Evolutionary conservation across 169 alveolate genomes (phyloP), one percentile per base, ranked within the genome.

Genomic region (Eimeria falciformis): DNA sequence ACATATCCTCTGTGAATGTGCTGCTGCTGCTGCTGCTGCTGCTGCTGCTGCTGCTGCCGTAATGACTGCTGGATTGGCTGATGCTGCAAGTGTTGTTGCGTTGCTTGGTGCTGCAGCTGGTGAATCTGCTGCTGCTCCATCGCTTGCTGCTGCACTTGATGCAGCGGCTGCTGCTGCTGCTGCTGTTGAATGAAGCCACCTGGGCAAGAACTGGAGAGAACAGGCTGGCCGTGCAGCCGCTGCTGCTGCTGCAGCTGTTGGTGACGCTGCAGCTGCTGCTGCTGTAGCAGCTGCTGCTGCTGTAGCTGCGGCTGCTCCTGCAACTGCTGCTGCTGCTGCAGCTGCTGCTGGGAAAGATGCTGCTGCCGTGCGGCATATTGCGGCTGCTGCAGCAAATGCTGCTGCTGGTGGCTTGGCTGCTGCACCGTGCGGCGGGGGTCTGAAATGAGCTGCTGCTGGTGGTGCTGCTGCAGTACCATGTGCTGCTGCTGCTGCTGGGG

Each of bases 101-200:
- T 18, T n/a, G 9, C 6, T 9, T n/a, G 7, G 21, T 68, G 79
- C 79, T 68, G 79, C 79, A 7, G 79, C 79, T 9, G 79, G 29
- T 4, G 53, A 12, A 11, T 25, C 58, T 68, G 79, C 53, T 68
- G 47, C 79, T 29, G 7, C 2, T 29, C 23, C 9, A 77, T 21
- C 73, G 23, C 73, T 23, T 62, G 37, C 73, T 62, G 73, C 73
- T 62, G 73, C 73, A 7, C 73, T 12, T 14, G 11, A 12, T 17
- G n/a, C n/a, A 53, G 9, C n/a, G 9, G 7, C 73, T 62, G 73
- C 73, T 62, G 73, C 73, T 62, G 73, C 73, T 11, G 73, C 73
- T 21, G 23, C 73, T 62, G n/a, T n/a, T n/a, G n/a, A n/a, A n/a
- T n/a, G n/a, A n/a, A n/a, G n/a, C n/a, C n/a, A n/a, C n/a, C n/a